Percentiles rank a stretch among this genome's conserved stretches.
Evolutionary conservation across 768 basidiomycete species (phyloP).

Genomic region (Phlegmacium glaucopus): DNA sequence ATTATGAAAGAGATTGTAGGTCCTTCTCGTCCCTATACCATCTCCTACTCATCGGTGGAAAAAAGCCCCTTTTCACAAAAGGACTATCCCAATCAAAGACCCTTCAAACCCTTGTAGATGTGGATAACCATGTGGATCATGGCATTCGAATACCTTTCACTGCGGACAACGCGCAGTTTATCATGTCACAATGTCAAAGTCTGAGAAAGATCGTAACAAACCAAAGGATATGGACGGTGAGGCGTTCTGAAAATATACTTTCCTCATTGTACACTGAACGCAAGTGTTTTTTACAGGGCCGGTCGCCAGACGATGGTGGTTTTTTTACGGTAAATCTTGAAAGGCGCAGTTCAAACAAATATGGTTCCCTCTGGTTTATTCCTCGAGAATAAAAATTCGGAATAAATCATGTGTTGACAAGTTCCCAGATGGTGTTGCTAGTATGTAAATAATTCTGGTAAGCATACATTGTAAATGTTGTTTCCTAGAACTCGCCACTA

Average conservation of each 20-base stretch:
- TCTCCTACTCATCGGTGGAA: too few species aligned
- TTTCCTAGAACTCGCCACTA: too few species aligned
- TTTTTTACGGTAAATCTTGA: slow-evolving; percentile 25
- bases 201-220: slow-evolving; percentile 47
- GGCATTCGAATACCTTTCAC: slow-evolving; percentile 35
- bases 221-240: slow-evolving; percentile 53
- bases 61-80: slow-evolving; percentile 23
- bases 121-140: slow-evolving; percentile 40
- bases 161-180: slow-evolving; percentile 31
- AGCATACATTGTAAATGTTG: not conserved
- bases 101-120: slow-evolving; percentile 44
- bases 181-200: slow-evolving; percentile 38
- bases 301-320: slow-evolving; percentile 12
- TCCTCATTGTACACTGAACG: not conserved
- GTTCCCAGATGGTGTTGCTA: not conserved
- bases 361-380: slow-evolving; percentile 37
- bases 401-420: not conserved
- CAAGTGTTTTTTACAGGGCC: slow-evolving; percentile 21
- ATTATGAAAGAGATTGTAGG: slow-evolving; percentile 49
- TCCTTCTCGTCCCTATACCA: slow-evolving; percentile 2
- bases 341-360: slow-evolving; percentile 21
- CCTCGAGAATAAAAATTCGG: slow-evolving; percentile 23
- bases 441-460: not conserved
- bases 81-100: slow-evolving; percentile 34
- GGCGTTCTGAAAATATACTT: slow-evolving; percentile 16